phyloP scores from a whole-genome alignment of 495 filamentous ascomycete genomes.

The Elasticomyces elasticus region DNA sequence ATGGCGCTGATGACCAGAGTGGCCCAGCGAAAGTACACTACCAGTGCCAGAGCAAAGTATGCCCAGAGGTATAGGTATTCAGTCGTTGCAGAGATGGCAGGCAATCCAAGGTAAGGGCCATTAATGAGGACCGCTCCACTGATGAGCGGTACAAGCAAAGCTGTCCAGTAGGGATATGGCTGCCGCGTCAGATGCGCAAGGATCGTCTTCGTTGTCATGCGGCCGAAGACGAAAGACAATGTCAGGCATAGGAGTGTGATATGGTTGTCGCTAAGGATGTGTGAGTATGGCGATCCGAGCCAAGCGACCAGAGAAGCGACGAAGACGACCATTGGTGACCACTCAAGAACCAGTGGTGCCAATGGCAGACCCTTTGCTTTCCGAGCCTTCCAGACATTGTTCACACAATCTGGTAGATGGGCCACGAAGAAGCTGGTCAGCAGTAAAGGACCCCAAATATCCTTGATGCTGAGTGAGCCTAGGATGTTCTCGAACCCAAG shows the following conservation, averaged over 20 bases:
- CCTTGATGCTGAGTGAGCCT: constrained; percentile 58
- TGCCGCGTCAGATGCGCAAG: constrained; percentile 87
- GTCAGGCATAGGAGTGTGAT: constrained; percentile 87
- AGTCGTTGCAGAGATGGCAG: constrained; percentile 30
- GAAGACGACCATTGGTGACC: constrained; percentile 82
- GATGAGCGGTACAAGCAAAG: constrained; percentile 75
- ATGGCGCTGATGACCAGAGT: constrained; percentile 83
- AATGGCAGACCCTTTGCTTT: constrained; percentile 62
- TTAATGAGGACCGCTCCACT: constrained; percentile 77
- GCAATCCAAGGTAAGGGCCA: constrained; percentile 65
- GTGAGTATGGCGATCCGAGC: constrained; percentile 80
- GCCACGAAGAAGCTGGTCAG: constrained; percentile 59
- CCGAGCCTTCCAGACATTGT: constrained; percentile 72
- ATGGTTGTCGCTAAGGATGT: constrained; percentile 66
- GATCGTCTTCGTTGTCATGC: constrained; percentile 99
- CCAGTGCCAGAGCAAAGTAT: constrained; percentile 70
- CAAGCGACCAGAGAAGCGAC: constrained; percentile 63
- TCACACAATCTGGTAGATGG: constrained; percentile 71
- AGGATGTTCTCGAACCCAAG: constrained; percentile 52
- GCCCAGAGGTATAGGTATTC: constrained; percentile 74
- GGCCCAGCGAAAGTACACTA: constrained; percentile 88
- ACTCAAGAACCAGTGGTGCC: constrained; percentile 81
- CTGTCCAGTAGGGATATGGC: constrained; percentile 93
- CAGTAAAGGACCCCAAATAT: constrained; percentile 80
- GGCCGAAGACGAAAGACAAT: constrained; percentile 94